Base-by-base conservation (phyloP, 1,284 basidiomycete species). In the Cystobasidium pallidum region DNA sequence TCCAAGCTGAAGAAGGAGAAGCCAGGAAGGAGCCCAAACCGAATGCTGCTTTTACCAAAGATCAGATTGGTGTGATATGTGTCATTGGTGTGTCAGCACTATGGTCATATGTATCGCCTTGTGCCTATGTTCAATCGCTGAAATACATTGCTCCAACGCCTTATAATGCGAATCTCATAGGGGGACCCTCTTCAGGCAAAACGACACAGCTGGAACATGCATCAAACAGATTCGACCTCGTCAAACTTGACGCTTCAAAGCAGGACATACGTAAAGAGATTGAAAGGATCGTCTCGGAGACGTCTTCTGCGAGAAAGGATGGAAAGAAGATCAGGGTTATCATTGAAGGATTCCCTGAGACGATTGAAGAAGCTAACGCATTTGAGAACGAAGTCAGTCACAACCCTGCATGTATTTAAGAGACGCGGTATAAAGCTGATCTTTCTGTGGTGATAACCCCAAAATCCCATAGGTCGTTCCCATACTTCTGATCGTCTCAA, bases 401-500 rank as follows among this genome's bases (percentile, higher is more conserved):
- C 10, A 19, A 8, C 0, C 24, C 3, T 52, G 11, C 21, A 6
- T 10, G 13, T 34, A n/a, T 34, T 19, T 15, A 13, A 54, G 24
- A 32, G 17, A n/a, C n/a, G n/a, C n/a, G n/a, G n/a, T n/a, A n/a
- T n/a, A n/a, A n/a, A n/a, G n/a, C n/a, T n/a, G n/a, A n/a, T n/a
- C n/a, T n/a, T n/a, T n/a, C n/a, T n/a, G n/a, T n/a, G n/a, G n/a
- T n/a, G n/a, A n/a, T n/a, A n/a, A n/a, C n/a, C n/a, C n/a, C n/a
- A n/a, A n/a, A n/a, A n/a, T n/a, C n/a, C n/a, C n/a, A 43, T 62
- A 76, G 55, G 24, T 76, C 24, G 74, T 73, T 3, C 76, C 76
- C 51, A 78, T 78, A 65, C 77, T 77, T 19, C 74, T 75, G 26
- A 73, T 77, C 51, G 73, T 77, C 39, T 78, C 75, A 67, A 77